Conservation (phyloP, 257 asterid species). For the Solanum clarkiae region DNA sequence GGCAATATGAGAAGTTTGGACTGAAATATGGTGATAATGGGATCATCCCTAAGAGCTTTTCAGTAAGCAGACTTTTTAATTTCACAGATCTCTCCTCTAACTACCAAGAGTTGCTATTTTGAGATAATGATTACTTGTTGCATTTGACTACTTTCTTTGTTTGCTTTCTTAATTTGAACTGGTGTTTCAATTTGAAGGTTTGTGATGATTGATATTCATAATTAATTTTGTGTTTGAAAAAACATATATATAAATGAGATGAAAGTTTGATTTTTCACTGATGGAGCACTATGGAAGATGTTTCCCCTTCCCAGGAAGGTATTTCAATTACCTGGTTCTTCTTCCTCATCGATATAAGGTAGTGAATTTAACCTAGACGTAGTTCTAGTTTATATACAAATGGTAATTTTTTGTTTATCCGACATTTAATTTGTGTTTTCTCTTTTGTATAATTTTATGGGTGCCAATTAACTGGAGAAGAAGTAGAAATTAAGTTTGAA, state of each 20-base stretch:
- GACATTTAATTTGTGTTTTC: neutral
- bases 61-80: neutral
- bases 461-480: conserved; percentile 84
- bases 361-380: neutral
- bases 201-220: conserved; percentile 95
- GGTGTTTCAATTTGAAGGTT: conserved; percentile 27
- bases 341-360: conserved; percentile 90
- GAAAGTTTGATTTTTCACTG: conserved; percentile 77
- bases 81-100: neutral
- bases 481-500: conserved; percentile 88
- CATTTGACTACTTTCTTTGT: neutral
- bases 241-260: conserved; percentile 73
- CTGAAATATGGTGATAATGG: neutral
- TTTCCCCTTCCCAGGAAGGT: conserved; percentile 80
- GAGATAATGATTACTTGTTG: neutral
- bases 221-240: conserved; percentile 86
- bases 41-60: neutral
- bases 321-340: conserved; percentile 76
- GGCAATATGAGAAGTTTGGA: conserved; percentile 7
- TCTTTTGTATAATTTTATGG: conserved; percentile 12
- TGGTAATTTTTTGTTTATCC: neutral
- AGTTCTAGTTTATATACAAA: neutral
- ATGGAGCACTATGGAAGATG: conserved; percentile 98
- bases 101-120: neutral
- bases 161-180: neutral